phyloP scores from a whole-genome alignment of 129 eudicot genomes.

The Dittrichia graveolens region DNA sequence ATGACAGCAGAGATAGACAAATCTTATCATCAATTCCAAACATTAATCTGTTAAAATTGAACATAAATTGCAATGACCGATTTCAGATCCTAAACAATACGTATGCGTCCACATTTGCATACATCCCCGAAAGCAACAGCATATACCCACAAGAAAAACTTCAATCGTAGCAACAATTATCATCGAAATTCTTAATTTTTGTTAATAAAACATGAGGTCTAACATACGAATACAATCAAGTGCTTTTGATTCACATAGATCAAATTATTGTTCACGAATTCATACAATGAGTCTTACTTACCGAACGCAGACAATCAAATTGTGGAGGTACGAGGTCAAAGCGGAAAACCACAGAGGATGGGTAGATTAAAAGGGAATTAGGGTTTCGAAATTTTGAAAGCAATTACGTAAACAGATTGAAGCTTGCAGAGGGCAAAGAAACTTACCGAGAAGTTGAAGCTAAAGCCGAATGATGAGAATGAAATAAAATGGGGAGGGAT shows the following conservation, averaged over 20 bases:
- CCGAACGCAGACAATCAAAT: background rate
- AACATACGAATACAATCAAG: background rate
- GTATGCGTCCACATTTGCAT: background rate
- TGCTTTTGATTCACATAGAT: slow-evolving; percentile 12
- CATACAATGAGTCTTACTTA: slow-evolving; percentile 10
- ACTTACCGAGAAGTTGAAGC: slow-evolving; percentile 29
- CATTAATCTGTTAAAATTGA: background rate
- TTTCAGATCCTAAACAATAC: background rate
- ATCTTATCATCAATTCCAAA: background rate
- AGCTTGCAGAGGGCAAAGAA: slow-evolving; percentile 8
- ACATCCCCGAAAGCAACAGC: background rate
- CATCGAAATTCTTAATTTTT: background rate
- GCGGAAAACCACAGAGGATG: background rate
- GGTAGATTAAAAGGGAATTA: slow-evolving; percentile 12
- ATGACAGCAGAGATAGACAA: background rate
- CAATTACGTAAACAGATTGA: slow-evolving; percentile 1
- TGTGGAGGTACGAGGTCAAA: background rate
- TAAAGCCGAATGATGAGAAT: background rate
- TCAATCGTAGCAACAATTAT: background rate
- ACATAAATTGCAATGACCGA: background rate
- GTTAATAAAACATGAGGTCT: background rate
- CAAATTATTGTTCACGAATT: slow-evolving; percentile 1
- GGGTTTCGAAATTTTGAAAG: slow-evolving; percentile 24
- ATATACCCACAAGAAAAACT: background rate
- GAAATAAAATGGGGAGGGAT: background rate